Conservation (phyloP, 164 flowering plant species). For the Annona cherimola region DNA sequence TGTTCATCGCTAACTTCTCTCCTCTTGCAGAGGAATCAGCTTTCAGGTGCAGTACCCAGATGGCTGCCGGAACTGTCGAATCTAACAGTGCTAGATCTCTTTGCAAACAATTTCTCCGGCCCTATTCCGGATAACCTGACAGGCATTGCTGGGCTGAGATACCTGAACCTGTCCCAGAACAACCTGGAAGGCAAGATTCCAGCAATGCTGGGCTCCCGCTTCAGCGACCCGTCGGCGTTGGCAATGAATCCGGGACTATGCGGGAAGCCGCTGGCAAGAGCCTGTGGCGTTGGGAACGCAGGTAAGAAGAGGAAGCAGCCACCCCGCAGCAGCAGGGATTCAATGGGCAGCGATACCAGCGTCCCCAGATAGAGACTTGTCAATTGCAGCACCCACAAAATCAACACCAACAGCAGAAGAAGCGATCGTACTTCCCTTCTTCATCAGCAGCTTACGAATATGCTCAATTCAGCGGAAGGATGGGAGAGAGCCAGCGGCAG, state of each 20-base stretch:
- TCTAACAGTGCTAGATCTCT: conserved; percentile 38
- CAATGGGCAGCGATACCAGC: no score
- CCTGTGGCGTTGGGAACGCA: conserved; percentile 29
- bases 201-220: conserved; percentile 42
- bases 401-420: conserved; percentile 40
- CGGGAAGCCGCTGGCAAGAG: conserved; percentile 54
- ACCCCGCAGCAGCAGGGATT: no score
- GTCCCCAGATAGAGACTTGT: conserved; percentile 11
- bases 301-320: conserved; percentile 21
- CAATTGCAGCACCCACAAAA: conserved; percentile 10
- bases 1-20: conserved; percentile 31
- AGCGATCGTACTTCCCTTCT: conserved; percentile 30
- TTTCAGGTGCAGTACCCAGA: conserved; percentile 48
- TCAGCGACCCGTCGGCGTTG: conserved; percentile 49
- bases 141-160: conserved; percentile 22
- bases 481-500: conserved; percentile 41
- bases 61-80: conserved; percentile 35
- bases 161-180: conserved; percentile 44
- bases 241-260: conserved; percentile 50
- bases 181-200: conserved; percentile 68
- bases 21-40: conserved; percentile 35
- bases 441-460: conserved; percentile 30
- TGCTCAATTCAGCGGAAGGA: conserved; percentile 41
- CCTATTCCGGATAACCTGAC: conserved; percentile 37
- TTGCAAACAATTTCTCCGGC: conserved; percentile 49